Evolutionary conservation across 2,329 filamentous ascomycete species (phyloP).

Genomic region (Ambrosiella beaveri): DNA sequence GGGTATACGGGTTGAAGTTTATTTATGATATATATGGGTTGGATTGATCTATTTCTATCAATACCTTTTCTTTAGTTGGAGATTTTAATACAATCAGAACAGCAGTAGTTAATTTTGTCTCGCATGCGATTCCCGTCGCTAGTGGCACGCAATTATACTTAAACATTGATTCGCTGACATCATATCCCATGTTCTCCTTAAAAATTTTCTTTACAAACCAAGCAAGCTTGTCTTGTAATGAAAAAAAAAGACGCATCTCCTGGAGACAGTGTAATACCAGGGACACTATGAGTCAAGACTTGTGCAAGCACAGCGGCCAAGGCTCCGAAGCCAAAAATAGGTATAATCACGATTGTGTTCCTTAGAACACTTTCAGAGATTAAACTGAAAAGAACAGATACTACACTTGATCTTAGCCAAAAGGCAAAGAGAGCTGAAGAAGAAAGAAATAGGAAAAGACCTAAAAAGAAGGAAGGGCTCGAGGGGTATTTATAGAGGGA

Average conservation of each 20-base stretch:
- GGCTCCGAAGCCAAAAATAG: constrained; percentile 35
- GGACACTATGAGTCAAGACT: constrained; percentile 13
- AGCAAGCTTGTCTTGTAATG: constrained; percentile 7
- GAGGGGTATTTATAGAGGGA: constrained; percentile 5
- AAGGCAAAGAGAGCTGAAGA: constrained; percentile 20
- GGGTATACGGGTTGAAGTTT: neutral
- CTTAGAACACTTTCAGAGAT: constrained; percentile 73
- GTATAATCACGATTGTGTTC: constrained; percentile 64
- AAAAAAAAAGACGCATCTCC: constrained; percentile 13
- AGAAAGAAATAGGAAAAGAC: constrained; percentile 11
- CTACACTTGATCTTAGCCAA: constrained; percentile 86
- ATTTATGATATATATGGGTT: neutral
- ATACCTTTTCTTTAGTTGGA: constrained; percentile 1
- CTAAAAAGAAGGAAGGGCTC: neutral
- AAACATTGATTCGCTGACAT: neutral
- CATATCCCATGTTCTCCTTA: neutral
- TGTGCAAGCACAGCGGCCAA: constrained; percentile 14
- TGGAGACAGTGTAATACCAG: constrained; percentile 15
- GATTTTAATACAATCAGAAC: neutral
- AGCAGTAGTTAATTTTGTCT: too few species aligned
- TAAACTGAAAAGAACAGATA: constrained; percentile 98
- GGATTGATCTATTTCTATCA: neutral
- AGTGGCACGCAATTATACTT: neutral
- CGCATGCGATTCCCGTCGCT: neutral
- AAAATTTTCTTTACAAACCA: neutral